Base-by-base conservation (phyloP, 345 rosid genomes). In the Eucalyptus pauciflora region DNA sequence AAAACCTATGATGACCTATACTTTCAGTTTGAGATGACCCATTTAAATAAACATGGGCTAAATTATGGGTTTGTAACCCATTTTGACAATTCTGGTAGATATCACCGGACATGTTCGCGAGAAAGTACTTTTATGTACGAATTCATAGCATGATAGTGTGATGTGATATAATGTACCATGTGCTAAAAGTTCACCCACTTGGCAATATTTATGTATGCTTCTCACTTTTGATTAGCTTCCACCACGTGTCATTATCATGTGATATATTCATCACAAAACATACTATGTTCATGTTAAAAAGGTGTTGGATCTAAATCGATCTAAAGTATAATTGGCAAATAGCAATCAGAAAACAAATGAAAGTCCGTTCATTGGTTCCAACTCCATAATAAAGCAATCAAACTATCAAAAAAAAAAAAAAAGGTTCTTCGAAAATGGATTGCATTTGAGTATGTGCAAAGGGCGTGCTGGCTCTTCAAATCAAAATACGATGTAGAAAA, bases 51-150 rank as follows among this genome's bases (percentile, higher is more conserved):
- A 56, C 3, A 3, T 56, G 12, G 27, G 60, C 25, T 22, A 56
- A 20, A 56, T 1, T 56, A 56, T 56, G 62, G 29, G 62, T 56
- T 22, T 56, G 62, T 9, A 0, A 56, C 62, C 27, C 1, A 56
- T 56, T 56, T 56, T 2, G 13, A 8, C 3, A 0, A 24, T 0
- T 10, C 0, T n/a, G 1, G 10, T n/a, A 67, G 5, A n/a, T 67
- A 16, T 17, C 24, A 7, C 3, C 0, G 2, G 18, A 31, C 4
- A 17, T 8, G 43, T 4, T 3, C 7, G 16, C 14, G 6, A 67
- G 41, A 64, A n/a, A n/a, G 1, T 15, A 64, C 5, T 1, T 2
- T 13, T 7, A 64, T 64, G 76, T n/a, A 4, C 2, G 0, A 67
- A 14, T 15, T 4, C 79, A 27, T 3, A 18, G 0, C 41, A 16